A percentile compares a stretch with the other conserved stretches of the same genome.
These are phyloP conservation scores for Cyphellophora europaea DNA, from an alignment of 2,329 filamentous ascomycete genomes.

Conservation along the genomic window DNA sequence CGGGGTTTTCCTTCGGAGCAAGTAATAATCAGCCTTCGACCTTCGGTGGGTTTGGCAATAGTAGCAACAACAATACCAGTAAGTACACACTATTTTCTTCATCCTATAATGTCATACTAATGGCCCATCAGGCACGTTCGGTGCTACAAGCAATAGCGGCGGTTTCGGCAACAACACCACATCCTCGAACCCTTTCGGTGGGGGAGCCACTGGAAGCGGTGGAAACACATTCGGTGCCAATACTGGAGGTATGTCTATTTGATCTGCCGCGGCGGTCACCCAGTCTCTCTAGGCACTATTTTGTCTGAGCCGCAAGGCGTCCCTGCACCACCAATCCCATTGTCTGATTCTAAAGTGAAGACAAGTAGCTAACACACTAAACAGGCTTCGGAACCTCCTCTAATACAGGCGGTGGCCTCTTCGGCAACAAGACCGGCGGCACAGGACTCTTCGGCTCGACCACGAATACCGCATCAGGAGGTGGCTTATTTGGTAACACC, in stretches of 20 bases:
- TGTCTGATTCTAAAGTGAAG: background rate
- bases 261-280: background rate
- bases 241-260: background rate
- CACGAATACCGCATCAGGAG: conserved; percentile 12
- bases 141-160: conserved; percentile 12
- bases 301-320: too few relatives aligned
- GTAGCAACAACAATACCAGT: conserved; percentile 14
- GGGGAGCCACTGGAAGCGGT: conserved; percentile 11
- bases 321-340: background rate
- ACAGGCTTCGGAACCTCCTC: conserved; percentile 14
- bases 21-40: conserved; percentile 11
- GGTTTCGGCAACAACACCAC: conserved; percentile 17
- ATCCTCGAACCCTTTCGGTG: conserved; percentile 16
- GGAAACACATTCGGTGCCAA: conserved; percentile 1
- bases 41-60: conserved; percentile 18
- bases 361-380: conserved; percentile 4
- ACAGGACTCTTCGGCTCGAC: conserved; percentile 16
- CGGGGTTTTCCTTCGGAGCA: conserved; percentile 13
- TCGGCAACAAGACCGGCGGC: conserved; percentile 15
- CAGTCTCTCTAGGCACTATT: too few relatives aligned
- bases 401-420: conserved; percentile 12
- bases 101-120: background rate
- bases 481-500: conserved; percentile 15
- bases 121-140: conserved; percentile 13
- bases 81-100: conserved; percentile 6